These are phyloP conservation scores for Fusarium setosum DNA, from an alignment of 2,329 filamentous ascomycete species.

Conservation along the genomic window DNA sequence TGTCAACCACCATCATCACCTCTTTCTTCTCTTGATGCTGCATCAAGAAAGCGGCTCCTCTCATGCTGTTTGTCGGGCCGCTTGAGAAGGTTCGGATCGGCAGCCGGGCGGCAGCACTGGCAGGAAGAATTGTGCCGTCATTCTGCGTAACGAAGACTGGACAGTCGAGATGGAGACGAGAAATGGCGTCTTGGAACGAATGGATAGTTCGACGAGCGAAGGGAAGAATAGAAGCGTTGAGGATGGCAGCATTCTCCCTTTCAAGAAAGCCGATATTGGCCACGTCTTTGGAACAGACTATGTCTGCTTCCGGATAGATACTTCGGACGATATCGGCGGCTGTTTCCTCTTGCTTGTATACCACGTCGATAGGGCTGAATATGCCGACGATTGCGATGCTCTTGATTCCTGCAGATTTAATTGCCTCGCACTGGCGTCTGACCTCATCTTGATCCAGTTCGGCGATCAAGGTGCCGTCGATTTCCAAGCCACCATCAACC, in stretches of 20 bases:
- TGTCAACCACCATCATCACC: slow-evolving; percentile 58
- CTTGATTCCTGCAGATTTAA: slow-evolving; percentile 29
- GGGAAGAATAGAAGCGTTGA: slow-evolving; percentile 62
- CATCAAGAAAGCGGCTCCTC: slow-evolving; percentile 60
- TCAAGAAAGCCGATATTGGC: slow-evolving; percentile 55
- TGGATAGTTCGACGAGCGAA: slow-evolving; percentile 59
- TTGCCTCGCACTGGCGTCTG: neutral
- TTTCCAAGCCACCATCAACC: slow-evolving; percentile 6
- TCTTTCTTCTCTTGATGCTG: slow-evolving; percentile 50
- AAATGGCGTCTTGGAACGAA: slow-evolving; percentile 57
- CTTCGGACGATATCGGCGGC: slow-evolving; percentile 48
- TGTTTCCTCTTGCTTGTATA: slow-evolving; percentile 58
- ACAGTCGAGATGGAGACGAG: slow-evolving; percentile 51
- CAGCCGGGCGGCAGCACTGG: slow-evolving; percentile 53
- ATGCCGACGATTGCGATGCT: slow-evolving; percentile 67
- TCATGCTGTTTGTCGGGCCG: slow-evolving; percentile 62
- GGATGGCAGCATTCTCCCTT: slow-evolving; percentile 64
- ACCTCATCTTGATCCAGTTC: neutral
- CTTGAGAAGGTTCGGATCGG: slow-evolving; percentile 62
- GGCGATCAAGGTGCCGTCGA: neutral
- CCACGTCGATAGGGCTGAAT: slow-evolving; percentile 67
- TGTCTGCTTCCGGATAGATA: slow-evolving; percentile 44
- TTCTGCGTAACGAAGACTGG: slow-evolving; percentile 62
- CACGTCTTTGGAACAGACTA: slow-evolving; percentile 46
- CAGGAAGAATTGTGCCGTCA: slow-evolving; percentile 59